Conservation (phyloP, 2,329 filamentous ascomycete species). For the Rugonectria rugulosa region DNA sequence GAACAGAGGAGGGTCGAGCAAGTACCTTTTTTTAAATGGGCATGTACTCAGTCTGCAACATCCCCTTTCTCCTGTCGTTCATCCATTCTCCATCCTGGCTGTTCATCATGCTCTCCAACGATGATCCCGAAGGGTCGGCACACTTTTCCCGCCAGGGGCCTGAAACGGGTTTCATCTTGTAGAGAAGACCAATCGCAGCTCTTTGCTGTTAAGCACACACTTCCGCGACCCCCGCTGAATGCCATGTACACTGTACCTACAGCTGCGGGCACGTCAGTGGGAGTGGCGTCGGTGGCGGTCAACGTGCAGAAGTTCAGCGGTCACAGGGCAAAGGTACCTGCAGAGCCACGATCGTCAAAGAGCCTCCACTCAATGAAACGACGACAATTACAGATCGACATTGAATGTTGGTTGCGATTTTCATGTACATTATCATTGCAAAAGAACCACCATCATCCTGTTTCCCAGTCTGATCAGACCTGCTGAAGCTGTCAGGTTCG, state of each 20-base stretch:
- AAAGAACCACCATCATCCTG: too few relatives aligned
- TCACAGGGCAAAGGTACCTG: too few relatives aligned
- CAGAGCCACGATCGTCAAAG: too few relatives aligned
- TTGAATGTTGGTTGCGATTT: too few relatives aligned
- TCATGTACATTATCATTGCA: too few relatives aligned
- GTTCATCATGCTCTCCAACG: constrained; percentile 10
- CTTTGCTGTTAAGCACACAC: constrained; percentile 23
- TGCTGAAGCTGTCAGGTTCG: neutral
- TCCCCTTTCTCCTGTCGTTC: constrained; percentile 4
- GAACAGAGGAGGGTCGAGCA: constrained; percentile 8
- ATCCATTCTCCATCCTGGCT: constrained; percentile 8
- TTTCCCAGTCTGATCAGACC: too few relatives aligned
- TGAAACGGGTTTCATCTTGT: constrained; percentile 38
- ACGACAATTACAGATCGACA: too few relatives aligned
- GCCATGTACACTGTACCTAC: too few relatives aligned
- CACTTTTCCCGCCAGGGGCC: constrained; percentile 29
- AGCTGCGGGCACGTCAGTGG: too few relatives aligned
- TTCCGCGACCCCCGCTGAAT: constrained; percentile 17
- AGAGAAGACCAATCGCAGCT: constrained; percentile 25
- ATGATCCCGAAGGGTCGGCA: constrained; percentile 30
- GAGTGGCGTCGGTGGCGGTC: constrained; percentile 24
- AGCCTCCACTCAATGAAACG: too few relatives aligned
- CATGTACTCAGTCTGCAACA: constrained; percentile 1
- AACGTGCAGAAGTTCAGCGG: neutral
- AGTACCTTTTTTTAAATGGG: neutral